Conservation (phyloP, 1,139 yeast genomes). For the Lodderomyces pseudojiufengensis region DNA sequence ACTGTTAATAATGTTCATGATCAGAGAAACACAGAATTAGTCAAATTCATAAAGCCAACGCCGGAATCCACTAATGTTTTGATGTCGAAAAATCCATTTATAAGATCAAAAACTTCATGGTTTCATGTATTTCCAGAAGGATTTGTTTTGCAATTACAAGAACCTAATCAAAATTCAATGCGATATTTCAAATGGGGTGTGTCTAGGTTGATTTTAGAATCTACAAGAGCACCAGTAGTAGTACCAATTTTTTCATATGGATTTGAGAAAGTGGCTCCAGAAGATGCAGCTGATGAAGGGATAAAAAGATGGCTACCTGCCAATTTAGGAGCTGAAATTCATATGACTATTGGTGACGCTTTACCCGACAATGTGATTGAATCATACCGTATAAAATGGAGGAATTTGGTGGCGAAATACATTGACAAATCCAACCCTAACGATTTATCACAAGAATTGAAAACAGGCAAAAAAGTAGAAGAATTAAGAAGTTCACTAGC, state of each 20-base stretch:
- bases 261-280: slow-evolving; percentile 85
- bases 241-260: slow-evolving; percentile 90
- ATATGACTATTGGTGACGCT: slow-evolving; percentile 69
- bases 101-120: slow-evolving; percentile 73
- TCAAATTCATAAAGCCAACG: slow-evolving; percentile 25
- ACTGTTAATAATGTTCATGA: slow-evolving; percentile 23
- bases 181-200: slow-evolving; percentile 97
- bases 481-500: slow-evolving; percentile 68
- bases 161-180: slow-evolving; percentile 81
- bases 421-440: slow-evolving; percentile 46
- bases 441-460: slow-evolving; percentile 62
- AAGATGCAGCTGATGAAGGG: slow-evolving; percentile 54
- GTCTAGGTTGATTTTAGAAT: slow-evolving; percentile 74
- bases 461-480: slow-evolving; percentile 60
- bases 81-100: slow-evolving; percentile 44
- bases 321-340: slow-evolving; percentile 64
- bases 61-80: slow-evolving; percentile 30
- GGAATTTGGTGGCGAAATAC: slow-evolving; percentile 52
- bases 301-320: slow-evolving; percentile 59
- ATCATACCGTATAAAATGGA: slow-evolving; percentile 65
- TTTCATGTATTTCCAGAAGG: slow-evolving; percentile 96
- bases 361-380: slow-evolving; percentile 60
- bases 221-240: slow-evolving; percentile 78
- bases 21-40: slow-evolving; percentile 16
- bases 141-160: slow-evolving; percentile 78